Evolutionary conservation across 495 filamentous ascomycete species (phyloP).

Genomic region (Geopyxis carbonaria): DNA sequence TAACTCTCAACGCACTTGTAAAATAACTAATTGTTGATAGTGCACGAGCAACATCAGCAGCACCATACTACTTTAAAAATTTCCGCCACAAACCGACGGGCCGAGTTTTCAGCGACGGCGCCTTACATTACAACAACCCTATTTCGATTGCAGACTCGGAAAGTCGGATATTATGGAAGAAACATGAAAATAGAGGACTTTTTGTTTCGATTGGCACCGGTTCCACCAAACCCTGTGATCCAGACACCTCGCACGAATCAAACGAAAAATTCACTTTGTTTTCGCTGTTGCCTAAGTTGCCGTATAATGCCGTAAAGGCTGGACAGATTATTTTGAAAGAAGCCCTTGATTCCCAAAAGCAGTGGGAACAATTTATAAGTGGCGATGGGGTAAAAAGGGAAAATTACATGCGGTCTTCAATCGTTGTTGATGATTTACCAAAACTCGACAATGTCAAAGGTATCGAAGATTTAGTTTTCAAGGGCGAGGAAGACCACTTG

Average conservation of each 20-base stretch:
- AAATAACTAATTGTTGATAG: conserved; percentile 9
- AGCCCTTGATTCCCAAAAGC: background rate
- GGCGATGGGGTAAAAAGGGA: background rate
- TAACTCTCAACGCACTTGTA: conserved; percentile 2
- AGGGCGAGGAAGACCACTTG: background rate
- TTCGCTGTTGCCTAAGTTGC: no score
- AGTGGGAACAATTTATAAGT: conserved; percentile 1
- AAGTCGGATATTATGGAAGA: conserved; percentile 22
- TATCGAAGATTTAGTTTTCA: conserved; percentile 5
- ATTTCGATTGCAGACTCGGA: conserved; percentile 22
- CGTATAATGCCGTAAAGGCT: background rate
- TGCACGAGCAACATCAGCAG: conserved; percentile 31
- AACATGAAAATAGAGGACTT: conserved; percentile 20
- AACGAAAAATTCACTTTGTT: no score
- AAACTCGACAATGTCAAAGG: conserved; percentile 13
- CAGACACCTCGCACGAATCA: background rate
- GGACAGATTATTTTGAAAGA: background rate
- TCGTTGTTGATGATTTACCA: conserved; percentile 13
- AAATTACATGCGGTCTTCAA: conserved; percentile 8
- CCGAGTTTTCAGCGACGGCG: conserved; percentile 13
- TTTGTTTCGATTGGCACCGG: conserved; percentile 26
- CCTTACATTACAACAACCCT: conserved; percentile 21
- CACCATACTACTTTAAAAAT: conserved; percentile 30
- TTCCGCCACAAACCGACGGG: conserved; percentile 22
- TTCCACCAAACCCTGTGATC: background rate